A percentile compares a stretch with the other conserved stretches of the same genome.
Evolutionary conservation across 768 basidiomycete species (phyloP).

Genomic region (Nidula microcarpa): DNA sequence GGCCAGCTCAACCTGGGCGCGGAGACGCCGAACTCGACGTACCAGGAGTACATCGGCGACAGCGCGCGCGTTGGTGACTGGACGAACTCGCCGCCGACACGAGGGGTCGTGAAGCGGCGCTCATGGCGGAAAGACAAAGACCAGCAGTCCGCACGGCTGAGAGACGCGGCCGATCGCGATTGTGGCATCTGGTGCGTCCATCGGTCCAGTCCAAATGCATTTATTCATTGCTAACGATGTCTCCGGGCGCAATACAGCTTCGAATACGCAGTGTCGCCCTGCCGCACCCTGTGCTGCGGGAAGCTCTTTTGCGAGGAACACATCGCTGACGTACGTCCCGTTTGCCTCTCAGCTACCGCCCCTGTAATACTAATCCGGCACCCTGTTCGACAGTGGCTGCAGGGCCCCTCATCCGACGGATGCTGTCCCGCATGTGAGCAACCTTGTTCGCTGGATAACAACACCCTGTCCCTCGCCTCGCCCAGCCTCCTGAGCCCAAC

Average conservation of each 20-base stretch:
- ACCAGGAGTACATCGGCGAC: neutral
- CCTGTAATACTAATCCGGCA: neutral
- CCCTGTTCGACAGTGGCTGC: slow-evolving; percentile 8
- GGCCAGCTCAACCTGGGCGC: slow-evolving; percentile 10
- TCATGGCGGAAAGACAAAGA: slow-evolving; percentile 2
- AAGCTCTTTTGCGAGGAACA: neutral
- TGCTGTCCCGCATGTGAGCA: slow-evolving; percentile 14
- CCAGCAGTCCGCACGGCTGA: neutral
- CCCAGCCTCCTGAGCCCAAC: neutral
- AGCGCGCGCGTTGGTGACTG: neutral
- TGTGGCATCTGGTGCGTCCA: slow-evolving; percentile 15
- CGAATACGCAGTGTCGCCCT: neutral
- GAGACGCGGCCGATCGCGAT: slow-evolving; percentile 9
- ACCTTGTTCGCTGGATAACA: slow-evolving; percentile 7
- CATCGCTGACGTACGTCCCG: neutral
- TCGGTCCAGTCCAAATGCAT: neutral
- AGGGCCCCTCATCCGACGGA: slow-evolving; percentile 11
- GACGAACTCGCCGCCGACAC: neutral
- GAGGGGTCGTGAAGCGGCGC: neutral
- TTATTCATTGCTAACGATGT: neutral
- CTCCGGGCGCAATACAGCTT: neutral
- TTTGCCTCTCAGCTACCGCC: neutral
- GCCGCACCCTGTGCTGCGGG: neutral
- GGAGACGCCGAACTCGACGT: slow-evolving; percentile 7
- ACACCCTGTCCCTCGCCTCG: neutral